These are phyloP conservation scores for Trichophyton benhamiae DNA, from an alignment of 2,329 filamentous ascomycete genomes.

Conservation along the genomic window DNA sequence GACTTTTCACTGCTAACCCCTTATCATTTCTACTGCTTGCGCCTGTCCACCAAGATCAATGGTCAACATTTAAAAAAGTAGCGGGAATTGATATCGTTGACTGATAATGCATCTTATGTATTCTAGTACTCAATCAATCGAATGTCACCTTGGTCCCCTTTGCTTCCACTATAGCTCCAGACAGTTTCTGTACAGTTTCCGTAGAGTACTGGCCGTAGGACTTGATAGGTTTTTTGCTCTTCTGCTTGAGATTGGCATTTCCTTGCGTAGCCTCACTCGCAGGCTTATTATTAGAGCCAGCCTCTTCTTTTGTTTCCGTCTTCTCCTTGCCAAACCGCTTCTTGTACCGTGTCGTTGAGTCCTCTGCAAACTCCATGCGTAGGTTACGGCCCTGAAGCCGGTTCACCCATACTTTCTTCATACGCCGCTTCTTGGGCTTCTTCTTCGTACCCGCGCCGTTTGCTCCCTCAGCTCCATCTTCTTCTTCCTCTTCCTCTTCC, in stretches of 20 bases:
- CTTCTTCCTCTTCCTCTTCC: constrained; percentile 42
- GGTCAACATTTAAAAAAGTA: no score
- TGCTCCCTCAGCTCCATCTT: constrained; percentile 34
- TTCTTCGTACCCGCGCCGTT: constrained; percentile 35
- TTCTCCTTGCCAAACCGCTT: constrained; percentile 75
- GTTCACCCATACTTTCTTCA: constrained; percentile 69
- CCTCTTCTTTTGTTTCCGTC: constrained; percentile 12
- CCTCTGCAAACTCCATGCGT: constrained; percentile 87
- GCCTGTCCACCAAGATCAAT: no score
- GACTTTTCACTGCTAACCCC: no score
- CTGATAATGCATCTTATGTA: no score
- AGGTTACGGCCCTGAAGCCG: constrained; percentile 65
- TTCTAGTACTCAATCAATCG: constrained; percentile 39
- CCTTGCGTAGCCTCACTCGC: constrained; percentile 15
- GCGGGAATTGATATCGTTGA: no score
- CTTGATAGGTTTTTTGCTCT: constrained; percentile 34
- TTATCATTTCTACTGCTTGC: no score
- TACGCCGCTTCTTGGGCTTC: constrained; percentile 46
- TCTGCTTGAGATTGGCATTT: constrained; percentile 13
- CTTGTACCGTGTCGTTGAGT: constrained; percentile 77
- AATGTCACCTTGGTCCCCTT: constrained; percentile 75
- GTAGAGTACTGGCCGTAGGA: constrained; percentile 32
- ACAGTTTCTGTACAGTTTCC: constrained; percentile 51
- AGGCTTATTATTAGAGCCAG: not conserved
- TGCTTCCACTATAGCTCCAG: constrained; percentile 64